Conservation (phyloP, 1,139 yeast species). For the Hemisphaericaspora subhashii region DNA sequence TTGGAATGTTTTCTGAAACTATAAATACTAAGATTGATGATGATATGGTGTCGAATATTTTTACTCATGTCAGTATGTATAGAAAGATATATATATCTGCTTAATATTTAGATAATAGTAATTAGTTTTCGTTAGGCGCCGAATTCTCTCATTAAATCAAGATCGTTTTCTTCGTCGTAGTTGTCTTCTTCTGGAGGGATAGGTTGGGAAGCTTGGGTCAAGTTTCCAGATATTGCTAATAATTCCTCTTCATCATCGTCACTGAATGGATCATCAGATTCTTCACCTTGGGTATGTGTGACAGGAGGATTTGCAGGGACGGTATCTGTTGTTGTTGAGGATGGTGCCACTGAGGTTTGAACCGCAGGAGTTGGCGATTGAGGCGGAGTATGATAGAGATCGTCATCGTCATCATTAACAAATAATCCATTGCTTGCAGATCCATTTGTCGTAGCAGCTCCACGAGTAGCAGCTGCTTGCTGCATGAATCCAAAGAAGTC, state of each 20-base stretch:
- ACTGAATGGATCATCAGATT: conserved; percentile 21
- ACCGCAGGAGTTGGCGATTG: background rate
- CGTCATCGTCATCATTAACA: conserved; percentile 21
- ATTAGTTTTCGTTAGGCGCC: conserved; percentile 21
- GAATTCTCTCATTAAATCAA: conserved; percentile 42
- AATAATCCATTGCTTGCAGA: conserved; percentile 12
- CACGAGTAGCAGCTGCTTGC: conserved; percentile 1
- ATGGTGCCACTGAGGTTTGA: background rate
- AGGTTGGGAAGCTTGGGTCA: background rate
- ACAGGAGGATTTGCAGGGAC: background rate
- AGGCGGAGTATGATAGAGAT: conserved; percentile 16
- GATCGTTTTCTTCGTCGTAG: conserved; percentile 30
- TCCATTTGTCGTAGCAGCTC: background rate
- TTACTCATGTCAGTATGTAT: conserved; percentile 36
- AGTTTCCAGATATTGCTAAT: conserved; percentile 1
- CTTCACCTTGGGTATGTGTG: conserved; percentile 3
- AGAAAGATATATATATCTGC: conserved; percentile 40
- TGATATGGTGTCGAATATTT: conserved; percentile 48
- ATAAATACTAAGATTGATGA: conserved; percentile 31
- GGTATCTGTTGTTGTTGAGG: background rate
- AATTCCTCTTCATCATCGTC: conserved; percentile 20
- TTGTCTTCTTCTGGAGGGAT: conserved; percentile 14
- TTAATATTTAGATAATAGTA: conserved; percentile 5
- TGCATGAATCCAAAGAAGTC: conserved; percentile 11
- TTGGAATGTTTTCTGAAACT: conserved; percentile 48